Percentiles rank a stretch among this genome's conserved stretches.
These are phyloP conservation scores for Brassica napus DNA, from an alignment of 345 rosid genomes.

Conservation along the genomic window Da-Ae NC_063452.1:54905501-54906000, in stretches of 20 bases:
- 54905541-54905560: no score
- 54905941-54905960: slow-evolving; percentile 49
- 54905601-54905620: no score
- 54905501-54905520: slow-evolving; percentile 62
- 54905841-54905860: slow-evolving; percentile 61
- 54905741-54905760: slow-evolving; percentile 80
- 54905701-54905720: slow-evolving; percentile 59
- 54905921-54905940: slow-evolving; percentile 86
- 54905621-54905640: background rate
- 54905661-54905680: slow-evolving; percentile 2
- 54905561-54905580: no score
- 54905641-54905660: background rate
- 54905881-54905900: slow-evolving; percentile 90
- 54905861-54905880: slow-evolving; percentile 52
- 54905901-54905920: slow-evolving; percentile 96
- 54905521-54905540: background rate
- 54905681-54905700: background rate
- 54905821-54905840: slow-evolving; percentile 43
- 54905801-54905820: slow-evolving; percentile 73
- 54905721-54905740: slow-evolving; percentile 65
- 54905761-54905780: slow-evolving; percentile 73
- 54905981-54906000: slow-evolving; percentile 66
- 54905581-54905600: no score
- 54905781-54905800: slow-evolving; percentile 65
- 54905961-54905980: slow-evolving; percentile 65